These are phyloP conservation scores for Chlorella sorokiniana DNA, from an alignment of 139 green algal species.

Conservation along the genomic window DNA sequence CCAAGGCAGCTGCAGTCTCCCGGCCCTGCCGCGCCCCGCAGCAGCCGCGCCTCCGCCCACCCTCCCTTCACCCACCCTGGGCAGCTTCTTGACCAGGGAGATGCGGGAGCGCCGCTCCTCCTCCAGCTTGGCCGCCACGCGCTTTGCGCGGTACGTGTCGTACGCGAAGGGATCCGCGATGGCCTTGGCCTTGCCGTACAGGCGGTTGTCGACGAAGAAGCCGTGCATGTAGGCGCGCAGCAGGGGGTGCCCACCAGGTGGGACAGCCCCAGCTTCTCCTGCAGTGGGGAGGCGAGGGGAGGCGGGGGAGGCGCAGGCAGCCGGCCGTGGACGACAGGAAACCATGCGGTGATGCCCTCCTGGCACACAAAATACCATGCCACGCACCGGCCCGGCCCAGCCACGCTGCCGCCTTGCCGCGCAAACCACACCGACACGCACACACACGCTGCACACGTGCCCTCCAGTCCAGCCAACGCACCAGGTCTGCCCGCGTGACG, in stretches of 20 bases:
- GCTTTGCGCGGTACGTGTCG: slow-evolving; percentile 86
- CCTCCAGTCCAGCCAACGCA: background rate
- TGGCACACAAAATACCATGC: too few species aligned
- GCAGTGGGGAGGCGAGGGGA: background rate
- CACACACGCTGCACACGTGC: background rate
- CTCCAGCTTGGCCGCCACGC: slow-evolving; percentile 86
- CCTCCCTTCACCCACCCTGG: slow-evolving; percentile 62
- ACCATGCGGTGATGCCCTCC: too few species aligned
- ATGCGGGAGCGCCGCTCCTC: slow-evolving; percentile 86
- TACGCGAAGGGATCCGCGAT: slow-evolving; percentile 88
- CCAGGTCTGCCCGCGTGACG: slow-evolving; percentile 56
- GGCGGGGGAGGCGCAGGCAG: background rate
- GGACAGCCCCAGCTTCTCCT: slow-evolving; percentile 81
- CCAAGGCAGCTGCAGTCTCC: too few species aligned
- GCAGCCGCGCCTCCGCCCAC: background rate
- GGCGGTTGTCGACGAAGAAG: slow-evolving; percentile 95
- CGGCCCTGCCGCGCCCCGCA: background rate
- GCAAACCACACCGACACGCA: background rate
- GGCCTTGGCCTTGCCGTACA: slow-evolving; percentile 81
- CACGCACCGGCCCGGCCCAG: background rate
- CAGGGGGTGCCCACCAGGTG: slow-evolving; percentile 92
- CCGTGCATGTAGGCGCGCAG: slow-evolving; percentile 99
- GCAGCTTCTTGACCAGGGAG: slow-evolving; percentile 78
- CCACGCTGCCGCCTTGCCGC: background rate
- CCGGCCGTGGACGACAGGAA: background rate